These are phyloP conservation scores for maize (Zea mays) DNA, from an alignment of 176 grass and related monocot genomes.

Conservation along the genomic window DNA sequence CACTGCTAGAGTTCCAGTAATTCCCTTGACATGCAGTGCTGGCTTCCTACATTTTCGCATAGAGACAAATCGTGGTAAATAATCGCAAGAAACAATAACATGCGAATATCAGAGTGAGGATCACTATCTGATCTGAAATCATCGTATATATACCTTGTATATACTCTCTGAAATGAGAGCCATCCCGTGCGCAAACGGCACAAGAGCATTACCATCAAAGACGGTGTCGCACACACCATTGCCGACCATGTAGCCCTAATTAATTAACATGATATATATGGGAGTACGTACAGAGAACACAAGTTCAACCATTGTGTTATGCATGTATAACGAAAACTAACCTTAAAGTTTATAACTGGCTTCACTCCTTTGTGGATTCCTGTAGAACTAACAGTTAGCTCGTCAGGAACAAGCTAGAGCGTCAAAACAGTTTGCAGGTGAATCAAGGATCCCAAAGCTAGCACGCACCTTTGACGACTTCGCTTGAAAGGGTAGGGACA, in stretches of 20 bases:
- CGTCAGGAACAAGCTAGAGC: too few relatives aligned
- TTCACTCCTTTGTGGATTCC: slow-evolving; percentile 62
- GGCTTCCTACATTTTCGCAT: slow-evolving; percentile 55
- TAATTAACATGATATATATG: not conserved
- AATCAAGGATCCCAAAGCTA: too few relatives aligned
- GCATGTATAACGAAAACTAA: not conserved
- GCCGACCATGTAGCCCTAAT: slow-evolving; percentile 94
- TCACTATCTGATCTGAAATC: too few relatives aligned
- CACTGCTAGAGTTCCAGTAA: slow-evolving; percentile 62
- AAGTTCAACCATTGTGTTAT: slow-evolving; percentile 2
- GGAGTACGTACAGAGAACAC: not conserved
- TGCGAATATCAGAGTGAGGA: not conserved
- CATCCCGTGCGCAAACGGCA: slow-evolving; percentile 98
- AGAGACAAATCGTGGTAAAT: slow-evolving; percentile 9
- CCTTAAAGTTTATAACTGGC: slow-evolving; percentile 88
- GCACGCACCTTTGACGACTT: slow-evolving; percentile 62
- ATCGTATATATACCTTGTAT: slow-evolving; percentile 52
- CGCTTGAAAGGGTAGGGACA: slow-evolving; percentile 85
- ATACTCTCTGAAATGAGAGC: slow-evolving; percentile 75
- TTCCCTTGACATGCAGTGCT: slow-evolving; percentile 61
- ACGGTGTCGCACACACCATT: slow-evolving; percentile 78
- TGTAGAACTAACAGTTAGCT: slow-evolving; percentile 3
- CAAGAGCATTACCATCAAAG: slow-evolving; percentile 95
- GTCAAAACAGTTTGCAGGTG: too few relatives aligned
- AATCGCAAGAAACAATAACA: not conserved